phyloP scores from a whole-genome alignment of 177 flowering plant species.

The Vitis hybrid region DNA sequence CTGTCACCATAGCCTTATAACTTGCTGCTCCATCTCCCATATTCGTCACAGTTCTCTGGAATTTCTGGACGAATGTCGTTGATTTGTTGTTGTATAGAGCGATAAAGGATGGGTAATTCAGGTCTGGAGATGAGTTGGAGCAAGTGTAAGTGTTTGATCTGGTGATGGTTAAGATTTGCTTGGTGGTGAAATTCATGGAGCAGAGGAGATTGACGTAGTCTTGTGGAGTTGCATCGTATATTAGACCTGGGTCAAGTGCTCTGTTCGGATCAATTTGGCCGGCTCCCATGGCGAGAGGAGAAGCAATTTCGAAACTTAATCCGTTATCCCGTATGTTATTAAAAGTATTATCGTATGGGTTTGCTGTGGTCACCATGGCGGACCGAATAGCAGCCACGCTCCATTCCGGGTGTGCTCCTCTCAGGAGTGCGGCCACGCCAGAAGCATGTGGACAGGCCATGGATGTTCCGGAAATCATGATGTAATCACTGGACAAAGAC shows the following conservation, averaged over 20 bases:
- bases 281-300: conserved; percentile 46
- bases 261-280: conserved; percentile 60
- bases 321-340: conserved; percentile 27
- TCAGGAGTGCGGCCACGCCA: conserved; percentile 44
- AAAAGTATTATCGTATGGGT: conserved; percentile 23
- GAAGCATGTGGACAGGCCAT: conserved; percentile 44
- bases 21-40: conserved; percentile 23
- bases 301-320: conserved; percentile 10
- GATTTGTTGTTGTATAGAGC: conserved; percentile 13
- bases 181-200: conserved; percentile 38
- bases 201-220: conserved; percentile 57
- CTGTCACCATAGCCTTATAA: conserved; percentile 17
- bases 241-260: conserved; percentile 66
- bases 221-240: conserved; percentile 45
- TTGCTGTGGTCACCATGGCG: conserved; percentile 48
- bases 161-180: conserved; percentile 40
- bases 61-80: background rate
- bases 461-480: conserved; percentile 41
- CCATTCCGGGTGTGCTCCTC: conserved; percentile 39
- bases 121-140: conserved; percentile 27
- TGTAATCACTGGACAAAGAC: conserved; percentile 22
- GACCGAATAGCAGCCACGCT: conserved; percentile 49
- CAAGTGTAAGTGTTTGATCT: conserved; percentile 31
- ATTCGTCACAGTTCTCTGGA: conserved; percentile 31
- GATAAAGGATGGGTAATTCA: conserved; percentile 62